Evolutionary conservation across 2,329 filamentous ascomycete genomes (phyloP), one percentile per base, ranked within the genome.

Genomic region (Colletotrichum lindemuthianum): DNA sequence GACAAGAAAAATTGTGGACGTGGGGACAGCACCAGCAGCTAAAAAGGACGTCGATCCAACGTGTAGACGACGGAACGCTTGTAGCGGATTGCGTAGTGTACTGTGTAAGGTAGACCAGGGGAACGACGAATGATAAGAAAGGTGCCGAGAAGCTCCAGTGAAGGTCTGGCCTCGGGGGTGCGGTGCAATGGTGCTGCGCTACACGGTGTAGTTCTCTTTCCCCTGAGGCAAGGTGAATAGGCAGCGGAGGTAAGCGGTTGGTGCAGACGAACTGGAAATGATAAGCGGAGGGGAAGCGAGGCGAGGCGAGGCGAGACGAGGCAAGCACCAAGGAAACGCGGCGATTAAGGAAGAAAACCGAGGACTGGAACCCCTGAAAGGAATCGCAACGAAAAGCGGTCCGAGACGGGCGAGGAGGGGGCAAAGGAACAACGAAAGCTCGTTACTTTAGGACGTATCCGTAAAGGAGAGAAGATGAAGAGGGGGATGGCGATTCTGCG

Each of bases 311-410:
- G 24, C 24, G 24, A 24, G 24, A 24, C 24, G 57, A 60, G 40
- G 59, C 41, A 16, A 65, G 58, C 52, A 64, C 58, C 61, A 69
- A 66, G 59, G 58, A 67, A 69, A 67, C 68, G 68, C 63, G 56
- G 66, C 24, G 24, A 24, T 24, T 24, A 24, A 24, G 67, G 66
- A 59, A 57, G 61, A 65, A 51, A 63, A 63, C 63, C 59, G 66
- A 68, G 65, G 65, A 67, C 57, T 65, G 45, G 47, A 59, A 67
- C 59, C 66, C 64, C 60, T 63, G 54, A 65, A 59, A 54, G 63
- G 63, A 58, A 67, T 63, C 66, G 59, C 67, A 61, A 64, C 59
- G 65, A 56, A 36, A 61, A 52, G 66, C 63, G 59, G 56, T 67
- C 63, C 64, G 55, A 65, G 56, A 24, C 24, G 24, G 24, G 24